phyloP scores from a whole-genome alignment of 2,329 filamentous ascomycete genomes.

The Aspergillus fumigatus region DNA sequence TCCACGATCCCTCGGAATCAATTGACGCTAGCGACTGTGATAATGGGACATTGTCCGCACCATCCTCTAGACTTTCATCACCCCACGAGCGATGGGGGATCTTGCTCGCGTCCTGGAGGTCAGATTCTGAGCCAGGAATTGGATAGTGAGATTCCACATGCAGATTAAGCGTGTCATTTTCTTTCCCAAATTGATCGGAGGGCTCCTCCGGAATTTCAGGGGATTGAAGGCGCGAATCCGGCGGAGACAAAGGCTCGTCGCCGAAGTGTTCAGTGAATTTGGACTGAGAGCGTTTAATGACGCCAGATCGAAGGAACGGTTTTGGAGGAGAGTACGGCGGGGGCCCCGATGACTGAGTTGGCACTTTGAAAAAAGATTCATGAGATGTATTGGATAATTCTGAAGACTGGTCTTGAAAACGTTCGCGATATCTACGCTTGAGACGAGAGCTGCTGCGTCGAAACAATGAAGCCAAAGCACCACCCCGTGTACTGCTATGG shows the following conservation, averaged over 20 bases:
- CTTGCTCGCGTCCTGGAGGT: constrained; percentile 26
- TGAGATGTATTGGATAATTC: constrained; percentile 91
- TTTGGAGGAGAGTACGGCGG: constrained; percentile 34
- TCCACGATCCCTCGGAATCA: constrained; percentile 93
- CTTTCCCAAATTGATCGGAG: constrained; percentile 8
- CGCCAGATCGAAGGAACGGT: constrained; percentile 47
- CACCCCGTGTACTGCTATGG: constrained; percentile 42
- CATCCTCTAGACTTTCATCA: constrained; percentile 47
- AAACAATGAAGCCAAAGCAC: constrained; percentile 70
- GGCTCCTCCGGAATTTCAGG: constrained; percentile 56
- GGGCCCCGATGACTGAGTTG: constrained; percentile 46
- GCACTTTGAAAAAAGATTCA: constrained; percentile 69
- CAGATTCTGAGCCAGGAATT: constrained; percentile 22
- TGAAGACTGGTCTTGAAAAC: constrained; percentile 53
- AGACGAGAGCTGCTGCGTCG: constrained; percentile 56
- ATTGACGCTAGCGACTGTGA: constrained; percentile 89
- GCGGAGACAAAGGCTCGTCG: constrained; percentile 79
- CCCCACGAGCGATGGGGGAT: constrained; percentile 34
- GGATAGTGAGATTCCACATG: constrained; percentile 17
- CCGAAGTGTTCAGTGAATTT: constrained; percentile 90
- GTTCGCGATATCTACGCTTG: constrained; percentile 51
- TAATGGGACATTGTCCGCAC: constrained; percentile 46
- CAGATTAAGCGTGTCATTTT: constrained; percentile 9
- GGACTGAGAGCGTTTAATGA: constrained; percentile 77
- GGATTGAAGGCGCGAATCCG: constrained; percentile 74